Base-by-base conservation (phyloP, 345 rosid species). In the Passiflora organensis region DNA sequence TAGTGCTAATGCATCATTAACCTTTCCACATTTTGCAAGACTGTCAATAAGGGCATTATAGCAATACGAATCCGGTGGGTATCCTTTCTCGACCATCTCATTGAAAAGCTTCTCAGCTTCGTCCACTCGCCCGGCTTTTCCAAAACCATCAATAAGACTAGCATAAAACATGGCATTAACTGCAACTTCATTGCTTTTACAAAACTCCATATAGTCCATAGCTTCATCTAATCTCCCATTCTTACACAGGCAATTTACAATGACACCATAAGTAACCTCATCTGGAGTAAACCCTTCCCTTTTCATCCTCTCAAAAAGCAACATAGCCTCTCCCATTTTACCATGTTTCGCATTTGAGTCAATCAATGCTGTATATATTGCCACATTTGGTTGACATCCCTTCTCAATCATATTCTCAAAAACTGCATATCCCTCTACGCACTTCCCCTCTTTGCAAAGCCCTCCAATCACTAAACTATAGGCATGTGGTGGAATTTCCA, bases 391-490 rank as follows among this genome's bases (percentile, higher is more conserved):
- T 69, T 77, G 65, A 51, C 66, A 69, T 15, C 90, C 85, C 54
- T 61, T 81, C 51, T 53, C 65, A 49, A 72, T 78, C 95, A 88
- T 91, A 53, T 53, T 82, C 64, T 82, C 78, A 20, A 78, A 84
- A 66, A 86, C 82, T 28, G 79, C 66, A 74, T 75, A 75, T 3
- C 85, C 95, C 76, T 82, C 93, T 57, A 72, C 60, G 58, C 80
- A 69, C 56, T 83, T 91, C 48, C 91, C 91, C 32, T 73, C 84
- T 36, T 77, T 85, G 45, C 91, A 88, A 43, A 91, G 88, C 48
- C 93, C 96, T n/a, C 85, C 85, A 22, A 88, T 81, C 56, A 88
- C 90, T 67, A 91, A 73, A 69, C 78, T 72, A 68, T 73, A 88
- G 0, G 83, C 89, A 68, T 91, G 96, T 62, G 82, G 69, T 0